Evolutionary conservation across 257 asterid species (phyloP).

Genomic region (Eustoma russellianum): DNA sequence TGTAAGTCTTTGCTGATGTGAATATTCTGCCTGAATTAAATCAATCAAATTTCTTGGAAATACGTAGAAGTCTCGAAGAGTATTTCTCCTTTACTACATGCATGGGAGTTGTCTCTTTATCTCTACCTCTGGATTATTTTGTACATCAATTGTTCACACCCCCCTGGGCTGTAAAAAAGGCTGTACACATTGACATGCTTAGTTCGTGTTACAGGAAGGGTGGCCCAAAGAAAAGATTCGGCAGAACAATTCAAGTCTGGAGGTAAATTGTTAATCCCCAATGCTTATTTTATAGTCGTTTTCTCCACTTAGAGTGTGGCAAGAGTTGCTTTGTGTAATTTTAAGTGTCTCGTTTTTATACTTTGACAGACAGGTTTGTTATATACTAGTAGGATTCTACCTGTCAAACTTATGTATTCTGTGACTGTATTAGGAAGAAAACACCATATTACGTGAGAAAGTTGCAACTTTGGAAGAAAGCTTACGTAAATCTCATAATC

Average conservation of each 20-base stretch:
- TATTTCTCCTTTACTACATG: too few species aligned
- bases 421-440: slow-evolving; percentile 46
- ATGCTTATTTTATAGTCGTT: background rate
- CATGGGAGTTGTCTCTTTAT: too few species aligned
- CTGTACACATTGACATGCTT: slow-evolving; percentile 1
- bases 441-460: slow-evolving; percentile 53
- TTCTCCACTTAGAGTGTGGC: background rate
- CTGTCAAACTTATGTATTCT: slow-evolving; percentile 3
- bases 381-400: background rate
- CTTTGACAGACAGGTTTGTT: background rate
- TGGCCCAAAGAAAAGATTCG: slow-evolving; percentile 43
- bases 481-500: slow-evolving; percentile 48
- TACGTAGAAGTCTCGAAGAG: too few species aligned
- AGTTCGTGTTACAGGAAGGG: slow-evolving; percentile 38
- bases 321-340: background rate
- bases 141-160: too few species aligned
- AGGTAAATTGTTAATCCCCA: slow-evolving; percentile 31
- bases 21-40: too few species aligned
- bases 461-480: slow-evolving; percentile 64
- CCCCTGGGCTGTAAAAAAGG: too few species aligned
- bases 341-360: background rate
- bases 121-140: too few species aligned
- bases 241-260: slow-evolving; percentile 38
- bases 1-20: too few species aligned
- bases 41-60: too few species aligned